phyloP scores from a whole-genome alignment of 2,329 filamentous ascomycete species.

The Alternaria sp. region DNA sequence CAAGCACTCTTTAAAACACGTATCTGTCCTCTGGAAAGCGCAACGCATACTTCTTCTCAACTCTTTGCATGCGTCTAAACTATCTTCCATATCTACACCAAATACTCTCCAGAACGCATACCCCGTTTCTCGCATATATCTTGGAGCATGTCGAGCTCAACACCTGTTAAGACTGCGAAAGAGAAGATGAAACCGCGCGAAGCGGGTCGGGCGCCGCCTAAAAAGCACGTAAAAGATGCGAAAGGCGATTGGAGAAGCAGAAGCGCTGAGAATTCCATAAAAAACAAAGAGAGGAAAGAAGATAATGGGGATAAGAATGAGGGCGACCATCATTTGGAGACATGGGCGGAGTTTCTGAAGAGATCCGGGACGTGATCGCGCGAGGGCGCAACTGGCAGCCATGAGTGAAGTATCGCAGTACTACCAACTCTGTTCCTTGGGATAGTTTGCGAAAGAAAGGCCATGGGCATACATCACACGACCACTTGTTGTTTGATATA shows the following conservation, averaged over 20 bases:
- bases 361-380: not conserved
- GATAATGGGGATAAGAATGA: not conserved
- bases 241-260: not conserved
- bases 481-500: not conserved
- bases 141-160: not conserved
- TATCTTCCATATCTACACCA: too few species aligned
- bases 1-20: not conserved
- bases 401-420: not conserved
- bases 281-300: not conserved
- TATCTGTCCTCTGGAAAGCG: too few species aligned
- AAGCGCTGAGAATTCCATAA: not conserved
- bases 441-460: not conserved
- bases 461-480: not conserved
- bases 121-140: too few species aligned
- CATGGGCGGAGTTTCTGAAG: not conserved
- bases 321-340: not conserved
- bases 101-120: too few species aligned
- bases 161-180: not conserved
- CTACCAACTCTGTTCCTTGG: not conserved
- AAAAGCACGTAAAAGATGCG: accelerated
- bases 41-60: too few species aligned
- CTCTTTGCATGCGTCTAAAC: too few species aligned
- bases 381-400: too few species aligned
- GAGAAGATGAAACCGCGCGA: not conserved
- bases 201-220: not conserved